A percentile compares a stretch with the other conserved stretches of the same genome.
Conservation (phyloP, 371 early-diverging fungal species). For the Rhizopus microsporus region DNA sequence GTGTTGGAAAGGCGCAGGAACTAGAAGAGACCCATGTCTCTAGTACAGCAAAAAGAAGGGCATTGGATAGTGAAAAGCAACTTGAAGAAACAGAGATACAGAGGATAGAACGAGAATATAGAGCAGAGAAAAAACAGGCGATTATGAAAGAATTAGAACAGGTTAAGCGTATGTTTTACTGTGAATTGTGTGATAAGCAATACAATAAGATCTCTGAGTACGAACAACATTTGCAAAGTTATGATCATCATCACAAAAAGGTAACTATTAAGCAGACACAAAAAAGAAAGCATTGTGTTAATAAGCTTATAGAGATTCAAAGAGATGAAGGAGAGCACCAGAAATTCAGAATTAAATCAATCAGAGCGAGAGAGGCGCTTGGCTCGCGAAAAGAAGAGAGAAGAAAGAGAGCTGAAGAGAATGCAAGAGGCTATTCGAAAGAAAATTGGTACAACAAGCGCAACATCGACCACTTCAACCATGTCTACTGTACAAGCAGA, state of each 20-base stretch:
- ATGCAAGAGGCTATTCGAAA: conserved; percentile 52
- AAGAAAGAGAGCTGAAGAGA: conserved; percentile 67
- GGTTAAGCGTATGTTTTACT: conserved; percentile 74
- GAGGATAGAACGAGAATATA: conserved; percentile 41
- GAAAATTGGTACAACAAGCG: not conserved
- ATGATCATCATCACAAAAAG: conserved; percentile 80
- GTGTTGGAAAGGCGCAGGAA: conserved; percentile 67
- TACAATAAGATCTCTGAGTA: conserved; percentile 74
- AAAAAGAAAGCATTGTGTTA: not conserved
- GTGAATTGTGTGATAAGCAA: conserved; percentile 79
- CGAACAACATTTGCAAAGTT: conserved; percentile 75
- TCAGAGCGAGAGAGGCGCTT: conserved; percentile 49
- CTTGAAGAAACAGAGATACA: conserved; percentile 66
- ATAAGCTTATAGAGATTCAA: conserved; percentile 63
- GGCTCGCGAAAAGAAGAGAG: conserved; percentile 68
- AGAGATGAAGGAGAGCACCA: conserved; percentile 69
- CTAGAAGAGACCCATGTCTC: conserved; percentile 50
- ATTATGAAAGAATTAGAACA: conserved; percentile 62
- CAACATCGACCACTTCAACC: not conserved
- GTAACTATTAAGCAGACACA: conserved; percentile 23
- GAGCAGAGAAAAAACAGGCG: conserved; percentile 48
- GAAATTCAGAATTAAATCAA: conserved; percentile 40
- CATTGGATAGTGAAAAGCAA: conserved; percentile 62
- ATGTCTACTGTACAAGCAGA: conserved; percentile 1
- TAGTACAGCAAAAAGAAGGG: conserved; percentile 64